Evolutionary conservation across 2,329 filamentous ascomycete genomes (phyloP).

Genomic region (Microsporum canis): DNA sequence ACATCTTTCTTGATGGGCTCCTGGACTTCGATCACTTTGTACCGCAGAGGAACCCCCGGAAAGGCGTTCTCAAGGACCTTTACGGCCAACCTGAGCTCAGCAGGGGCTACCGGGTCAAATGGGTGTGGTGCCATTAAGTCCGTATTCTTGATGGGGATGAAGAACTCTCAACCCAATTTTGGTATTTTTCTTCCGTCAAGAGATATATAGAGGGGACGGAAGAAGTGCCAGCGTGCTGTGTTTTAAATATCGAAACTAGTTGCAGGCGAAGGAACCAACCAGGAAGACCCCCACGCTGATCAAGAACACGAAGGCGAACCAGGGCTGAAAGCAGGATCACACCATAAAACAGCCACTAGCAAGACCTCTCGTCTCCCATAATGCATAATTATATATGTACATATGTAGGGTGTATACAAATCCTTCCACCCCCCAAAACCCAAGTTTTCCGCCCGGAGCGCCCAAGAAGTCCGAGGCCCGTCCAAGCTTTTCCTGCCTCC

Average conservation of each 20-base stretch:
- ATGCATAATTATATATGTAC: background rate
- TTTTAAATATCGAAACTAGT: background rate
- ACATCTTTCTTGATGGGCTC: slow-evolving; percentile 52
- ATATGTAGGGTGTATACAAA: no score
- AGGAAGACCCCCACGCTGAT: background rate
- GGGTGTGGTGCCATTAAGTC: slow-evolving; percentile 20
- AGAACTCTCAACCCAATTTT: background rate
- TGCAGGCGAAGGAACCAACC: background rate
- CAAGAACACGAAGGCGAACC: background rate
- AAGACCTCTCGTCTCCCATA: background rate
- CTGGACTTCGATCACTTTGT: slow-evolving; percentile 57
- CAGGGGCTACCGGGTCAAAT: slow-evolving; percentile 31
- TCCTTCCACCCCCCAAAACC: no score
- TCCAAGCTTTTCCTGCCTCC: background rate
- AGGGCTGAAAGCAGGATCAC: background rate
- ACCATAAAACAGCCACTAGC: background rate
- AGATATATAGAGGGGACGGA: background rate
- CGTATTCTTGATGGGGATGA: background rate
- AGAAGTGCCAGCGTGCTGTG: background rate
- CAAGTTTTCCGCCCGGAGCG: background rate
- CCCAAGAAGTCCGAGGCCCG: background rate
- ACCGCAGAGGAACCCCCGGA: slow-evolving; percentile 31
- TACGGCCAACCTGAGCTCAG: slow-evolving; percentile 31
- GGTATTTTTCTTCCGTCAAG: background rate
- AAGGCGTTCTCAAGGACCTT: slow-evolving; percentile 29